phyloP scores from a whole-genome alignment of 2,329 filamentous ascomycete genomes.

The Ophiocordyceps polyrhachis-furcata region DNA sequence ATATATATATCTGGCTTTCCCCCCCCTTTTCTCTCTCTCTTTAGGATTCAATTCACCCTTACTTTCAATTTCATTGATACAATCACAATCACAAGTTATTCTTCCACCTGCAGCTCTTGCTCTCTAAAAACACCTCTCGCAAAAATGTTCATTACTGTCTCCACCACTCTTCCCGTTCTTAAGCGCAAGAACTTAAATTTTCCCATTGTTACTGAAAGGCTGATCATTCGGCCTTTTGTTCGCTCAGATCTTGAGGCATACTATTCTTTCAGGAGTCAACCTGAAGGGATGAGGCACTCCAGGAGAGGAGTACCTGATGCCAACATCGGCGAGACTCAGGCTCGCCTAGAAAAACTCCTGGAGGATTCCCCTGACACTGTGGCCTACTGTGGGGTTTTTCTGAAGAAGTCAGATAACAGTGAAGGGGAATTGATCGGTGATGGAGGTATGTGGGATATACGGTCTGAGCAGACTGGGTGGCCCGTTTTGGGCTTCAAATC shows the following conservation, averaged over 20 bases:
- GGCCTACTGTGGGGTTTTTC: neutral
- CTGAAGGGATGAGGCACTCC: neutral
- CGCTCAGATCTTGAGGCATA: neutral
- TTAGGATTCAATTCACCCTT: neutral
- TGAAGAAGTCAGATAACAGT: neutral
- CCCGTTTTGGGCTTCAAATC: neutral
- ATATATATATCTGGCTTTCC: neutral
- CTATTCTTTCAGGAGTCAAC: neutral
- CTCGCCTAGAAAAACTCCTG: neutral
- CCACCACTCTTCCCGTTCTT: neutral
- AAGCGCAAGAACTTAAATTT: neutral
- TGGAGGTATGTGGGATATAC: neutral
- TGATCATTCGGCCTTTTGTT: neutral
- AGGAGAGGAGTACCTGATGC: neutral
- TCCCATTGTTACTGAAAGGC: neutral
- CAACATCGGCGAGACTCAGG: neutral
- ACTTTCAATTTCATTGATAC: neutral
- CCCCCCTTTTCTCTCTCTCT: neutral
- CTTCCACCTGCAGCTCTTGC: neutral
- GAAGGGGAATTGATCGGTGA: neutral
- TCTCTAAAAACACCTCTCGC: neutral
- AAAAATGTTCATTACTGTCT: neutral
- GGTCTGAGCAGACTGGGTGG: neutral
- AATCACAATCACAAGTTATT: neutral
- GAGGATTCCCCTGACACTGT: neutral